Base-by-base conservation (phyloP, 2,329 filamentous ascomycete species). In the Ophiostoma tasmaniense region DNA sequence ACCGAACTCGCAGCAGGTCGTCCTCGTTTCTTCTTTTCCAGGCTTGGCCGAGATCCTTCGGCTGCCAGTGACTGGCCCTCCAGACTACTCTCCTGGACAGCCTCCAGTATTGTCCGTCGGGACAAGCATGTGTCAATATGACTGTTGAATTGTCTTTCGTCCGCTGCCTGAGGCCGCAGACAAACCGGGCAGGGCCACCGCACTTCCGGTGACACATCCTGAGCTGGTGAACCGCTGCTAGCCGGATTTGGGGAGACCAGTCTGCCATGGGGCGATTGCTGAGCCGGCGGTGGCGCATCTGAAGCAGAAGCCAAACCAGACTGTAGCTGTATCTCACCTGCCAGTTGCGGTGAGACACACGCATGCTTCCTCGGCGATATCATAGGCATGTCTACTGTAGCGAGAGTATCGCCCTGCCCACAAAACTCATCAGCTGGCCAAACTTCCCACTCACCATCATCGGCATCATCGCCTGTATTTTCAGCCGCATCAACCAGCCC, bases 121-220 rank as follows among this genome's bases (percentile, higher is more conserved):
- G 93, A 97, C 1, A 99, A 84, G 77, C 95, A 99, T 10, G 90
- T 85, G 76, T 99, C 95, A 67, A 99, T 93, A 75, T 99, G 95
- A 69, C 90, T 87, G 73, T 99, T 99, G 79, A 98, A 96, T 0
- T 80, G 81, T 64, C 83, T 84, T 76, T 97, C 92, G 66, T 94
- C 84, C 0, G 92, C 86, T 0, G 81, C 75, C 75, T 97, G 93
- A 0, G 91, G 89, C 20, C 89, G 82, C n/a, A 81, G 80, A 77
- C 95, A 99, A 62, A 98, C 91, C 0, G 95, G 95, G 77, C 95
- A 99, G 50, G 89, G 84, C 93, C 93, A 98, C 77, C 82, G 83
- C 64, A 87, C 81, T 67, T 84, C 79, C 67, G 80, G 77, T 11
- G 80, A 77, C 10, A 73, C 64, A 14, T 74, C 66, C 0, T 72